Percentiles rank a stretch among this genome's conserved stretches.
These are phyloP conservation scores for Wallacemonas sp. DNA, from an alignment of 208 protist species.

Conservation along the genomic window DNA sequence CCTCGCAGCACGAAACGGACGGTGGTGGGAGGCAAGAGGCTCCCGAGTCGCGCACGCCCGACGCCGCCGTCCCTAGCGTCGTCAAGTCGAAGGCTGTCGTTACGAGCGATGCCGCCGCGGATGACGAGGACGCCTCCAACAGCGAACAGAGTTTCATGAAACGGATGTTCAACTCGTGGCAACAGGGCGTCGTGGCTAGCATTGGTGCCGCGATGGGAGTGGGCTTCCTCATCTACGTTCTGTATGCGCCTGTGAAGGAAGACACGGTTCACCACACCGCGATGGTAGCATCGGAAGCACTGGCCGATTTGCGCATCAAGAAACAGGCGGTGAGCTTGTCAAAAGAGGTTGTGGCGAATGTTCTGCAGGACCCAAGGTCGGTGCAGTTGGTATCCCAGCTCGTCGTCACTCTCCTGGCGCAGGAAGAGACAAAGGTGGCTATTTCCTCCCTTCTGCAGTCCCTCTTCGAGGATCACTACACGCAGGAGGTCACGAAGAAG, in stretches of 20 bases:
- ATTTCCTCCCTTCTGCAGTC: constrained; percentile 80
- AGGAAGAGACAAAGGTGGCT: constrained; percentile 80
- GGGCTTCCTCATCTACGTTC: constrained; percentile 68
- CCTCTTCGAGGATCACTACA: constrained; percentile 91
- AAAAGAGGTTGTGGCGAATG: constrained; percentile 77
- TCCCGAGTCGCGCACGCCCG: too few species aligned
- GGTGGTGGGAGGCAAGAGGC: too few species aligned
- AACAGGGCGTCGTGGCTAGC: constrained; percentile 84
- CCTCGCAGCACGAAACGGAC: too few species aligned
- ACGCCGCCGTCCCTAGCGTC: too few species aligned
- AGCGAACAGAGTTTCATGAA: constrained; percentile 21
- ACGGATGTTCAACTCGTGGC: constrained; percentile 77
- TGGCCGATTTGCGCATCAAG: constrained; percentile 63
- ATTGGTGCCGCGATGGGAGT: constrained; percentile 88
- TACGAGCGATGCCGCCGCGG: constrained; percentile 1
- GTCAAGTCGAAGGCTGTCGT: too few species aligned
- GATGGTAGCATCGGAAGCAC: constrained; percentile 80
- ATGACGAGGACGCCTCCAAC: background rate
- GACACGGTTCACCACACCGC: constrained; percentile 91
- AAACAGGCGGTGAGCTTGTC: constrained; percentile 74
- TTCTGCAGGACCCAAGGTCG: constrained; percentile 71
- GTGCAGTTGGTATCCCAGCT: constrained; percentile 66
- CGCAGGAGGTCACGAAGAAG: constrained; percentile 90
- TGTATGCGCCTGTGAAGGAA: constrained; percentile 84
- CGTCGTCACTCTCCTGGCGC: constrained; percentile 54